phyloP scores from a whole-genome alignment of 1,284 basidiomycete species.

The Sanghuangporus weigelae region DNA sequence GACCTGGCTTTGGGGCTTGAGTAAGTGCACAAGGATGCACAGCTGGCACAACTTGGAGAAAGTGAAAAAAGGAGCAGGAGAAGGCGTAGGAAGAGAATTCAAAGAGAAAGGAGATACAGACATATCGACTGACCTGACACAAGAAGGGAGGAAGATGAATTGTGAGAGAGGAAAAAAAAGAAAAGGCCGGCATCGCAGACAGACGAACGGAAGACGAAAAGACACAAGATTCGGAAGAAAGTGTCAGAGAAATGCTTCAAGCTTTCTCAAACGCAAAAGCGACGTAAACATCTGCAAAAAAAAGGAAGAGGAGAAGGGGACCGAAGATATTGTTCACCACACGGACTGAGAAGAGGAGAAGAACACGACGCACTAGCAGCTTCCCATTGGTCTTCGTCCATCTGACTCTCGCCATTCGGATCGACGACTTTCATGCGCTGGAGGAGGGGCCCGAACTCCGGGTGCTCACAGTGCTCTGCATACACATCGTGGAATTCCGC shows the following conservation, averaged over 20 bases:
- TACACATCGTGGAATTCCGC: constrained; percentile 88
- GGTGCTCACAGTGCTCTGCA: constrained; percentile 66
- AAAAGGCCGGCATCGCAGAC: neutral
- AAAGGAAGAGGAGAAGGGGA: neutral
- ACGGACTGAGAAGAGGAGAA: neutral
- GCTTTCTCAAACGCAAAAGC: constrained; percentile 79
- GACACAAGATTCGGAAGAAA: neutral
- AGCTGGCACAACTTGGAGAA: neutral
- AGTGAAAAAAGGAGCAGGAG: neutral
- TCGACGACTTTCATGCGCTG: constrained; percentile 88
- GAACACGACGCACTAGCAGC: constrained; percentile 75
- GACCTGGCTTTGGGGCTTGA: neutral
- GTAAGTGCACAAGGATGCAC: constrained; percentile 1
- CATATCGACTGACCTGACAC: neutral
- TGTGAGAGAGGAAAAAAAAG: neutral
- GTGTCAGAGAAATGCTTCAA: constrained; percentile 23
- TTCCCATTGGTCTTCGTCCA: constrained; percentile 94
- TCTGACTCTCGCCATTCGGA: constrained; percentile 75
- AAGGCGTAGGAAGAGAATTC: neutral
- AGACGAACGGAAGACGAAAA: neutral
- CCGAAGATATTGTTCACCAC: neutral
- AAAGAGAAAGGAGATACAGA: neutral
- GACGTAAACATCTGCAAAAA: constrained; percentile 67
- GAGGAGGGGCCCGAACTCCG: constrained; percentile 76
- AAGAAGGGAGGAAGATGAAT: neutral